phyloP scores from a whole-genome alignment of 768 basidiomycete species.

The Trametes coccinea region DNA sequence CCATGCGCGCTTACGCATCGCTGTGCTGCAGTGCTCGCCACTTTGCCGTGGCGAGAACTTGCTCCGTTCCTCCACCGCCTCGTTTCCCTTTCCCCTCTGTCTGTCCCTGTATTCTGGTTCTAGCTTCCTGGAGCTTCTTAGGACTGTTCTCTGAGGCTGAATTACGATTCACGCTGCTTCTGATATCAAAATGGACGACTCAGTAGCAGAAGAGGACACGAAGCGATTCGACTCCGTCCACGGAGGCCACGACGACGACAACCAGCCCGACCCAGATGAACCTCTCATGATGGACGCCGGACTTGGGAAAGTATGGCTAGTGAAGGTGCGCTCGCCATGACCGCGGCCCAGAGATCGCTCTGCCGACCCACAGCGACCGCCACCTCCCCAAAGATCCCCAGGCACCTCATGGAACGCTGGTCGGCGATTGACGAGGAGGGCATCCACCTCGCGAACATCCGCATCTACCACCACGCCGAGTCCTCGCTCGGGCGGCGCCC shows the following conservation, averaged over 20 bases:
- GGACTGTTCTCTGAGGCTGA: no score
- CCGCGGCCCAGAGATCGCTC: background rate
- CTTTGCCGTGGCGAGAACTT: no score
- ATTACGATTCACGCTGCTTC: background rate
- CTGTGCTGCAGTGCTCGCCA: no score
- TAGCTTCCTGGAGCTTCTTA: no score
- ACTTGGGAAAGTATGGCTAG: slow-evolving; percentile 78
- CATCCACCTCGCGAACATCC: slow-evolving; percentile 79
- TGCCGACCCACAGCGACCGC: background rate
- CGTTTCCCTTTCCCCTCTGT: background rate
- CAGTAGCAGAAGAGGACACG: slow-evolving; percentile 53
- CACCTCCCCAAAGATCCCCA: slow-evolving; percentile 64
- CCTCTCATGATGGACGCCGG: slow-evolving; percentile 76
- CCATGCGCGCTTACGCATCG: no score
- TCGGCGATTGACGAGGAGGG: slow-evolving; percentile 70
- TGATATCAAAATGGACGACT: slow-evolving; percentile 28
- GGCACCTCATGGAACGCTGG: slow-evolving; percentile 87
- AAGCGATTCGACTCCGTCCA: slow-evolving; percentile 66
- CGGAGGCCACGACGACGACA: slow-evolving; percentile 53
- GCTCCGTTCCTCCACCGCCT: no score
- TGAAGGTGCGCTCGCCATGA: slow-evolving; percentile 59
- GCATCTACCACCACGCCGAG: slow-evolving; percentile 64
- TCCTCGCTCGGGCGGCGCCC: slow-evolving; percentile 48
- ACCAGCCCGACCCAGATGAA: slow-evolving; percentile 79
- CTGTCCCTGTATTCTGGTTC: background rate